phyloP scores from a whole-genome alignment of 805 yeast genomes.

The Alloascoidea africana region DNA sequence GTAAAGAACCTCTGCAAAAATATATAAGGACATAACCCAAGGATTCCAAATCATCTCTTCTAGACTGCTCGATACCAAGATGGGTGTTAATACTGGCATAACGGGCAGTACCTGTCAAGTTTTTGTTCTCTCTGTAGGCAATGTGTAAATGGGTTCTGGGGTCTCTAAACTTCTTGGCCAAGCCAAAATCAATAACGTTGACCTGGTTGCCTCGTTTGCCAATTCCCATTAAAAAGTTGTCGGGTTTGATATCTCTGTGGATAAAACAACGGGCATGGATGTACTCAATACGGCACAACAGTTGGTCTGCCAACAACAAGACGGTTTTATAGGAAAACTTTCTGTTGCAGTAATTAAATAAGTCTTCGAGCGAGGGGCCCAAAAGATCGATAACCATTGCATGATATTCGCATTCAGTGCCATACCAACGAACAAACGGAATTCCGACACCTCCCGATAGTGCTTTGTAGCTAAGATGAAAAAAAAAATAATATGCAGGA shows the following conservation, averaged over 20 bases:
- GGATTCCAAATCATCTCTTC: slow-evolving; percentile 93
- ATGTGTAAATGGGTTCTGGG: slow-evolving; percentile 90
- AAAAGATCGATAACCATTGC: slow-evolving; percentile 93
- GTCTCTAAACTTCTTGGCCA: slow-evolving; percentile 88
- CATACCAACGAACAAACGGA: slow-evolving; percentile 94
- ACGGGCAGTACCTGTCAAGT: slow-evolving; percentile 94
- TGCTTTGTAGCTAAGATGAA: slow-evolving; percentile 44
- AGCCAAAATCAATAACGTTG: slow-evolving; percentile 86
- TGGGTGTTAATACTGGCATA: slow-evolving; percentile 93
- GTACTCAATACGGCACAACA: slow-evolving; percentile 86
- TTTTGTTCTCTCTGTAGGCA: slow-evolving; percentile 92
- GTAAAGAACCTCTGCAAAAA: slow-evolving; percentile 89
- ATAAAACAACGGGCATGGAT: slow-evolving; percentile 90
- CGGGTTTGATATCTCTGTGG: slow-evolving; percentile 76
- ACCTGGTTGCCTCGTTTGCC: slow-evolving; percentile 93
- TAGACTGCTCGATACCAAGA: slow-evolving; percentile 89
- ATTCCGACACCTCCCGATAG: slow-evolving; percentile 94
- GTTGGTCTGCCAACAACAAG: slow-evolving; percentile 82
- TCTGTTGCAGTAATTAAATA: slow-evolving; percentile 91
- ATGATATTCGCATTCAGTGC: slow-evolving; percentile 90
- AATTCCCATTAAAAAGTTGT: slow-evolving; percentile 74
- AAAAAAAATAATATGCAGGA: not conserved
- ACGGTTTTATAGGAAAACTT: slow-evolving; percentile 90
- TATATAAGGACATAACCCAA: slow-evolving; percentile 89
- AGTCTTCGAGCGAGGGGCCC: slow-evolving; percentile 91